These are phyloP conservation scores for Odonthalia washingtoniensis DNA, from an alignment of 31 red algal genomes.

Conservation along the genomic window DNA sequence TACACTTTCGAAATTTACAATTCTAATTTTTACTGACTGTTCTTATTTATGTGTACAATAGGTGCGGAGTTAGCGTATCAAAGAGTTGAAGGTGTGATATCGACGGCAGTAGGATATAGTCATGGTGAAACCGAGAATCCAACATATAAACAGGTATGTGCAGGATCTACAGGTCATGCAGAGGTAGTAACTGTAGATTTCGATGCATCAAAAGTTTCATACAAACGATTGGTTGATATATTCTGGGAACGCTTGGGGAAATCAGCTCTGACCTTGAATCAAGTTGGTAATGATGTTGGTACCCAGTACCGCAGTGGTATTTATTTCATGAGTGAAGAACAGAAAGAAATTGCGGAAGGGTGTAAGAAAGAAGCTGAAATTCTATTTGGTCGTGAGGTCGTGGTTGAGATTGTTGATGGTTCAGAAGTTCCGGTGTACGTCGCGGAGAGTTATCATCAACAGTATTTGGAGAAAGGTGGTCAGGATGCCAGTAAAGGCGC, in stretches of 20 bases:
- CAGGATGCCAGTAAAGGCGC: slow-evolving; percentile 44
- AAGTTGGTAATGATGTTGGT: slow-evolving; percentile 90
- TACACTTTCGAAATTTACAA: no score
- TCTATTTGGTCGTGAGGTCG: slow-evolving; percentile 38
- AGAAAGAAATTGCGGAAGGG: slow-evolving; percentile 59
- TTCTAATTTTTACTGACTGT: no score
- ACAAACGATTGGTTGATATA: slow-evolving; percentile 63
- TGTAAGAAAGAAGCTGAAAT: slow-evolving; percentile 43
- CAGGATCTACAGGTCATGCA: slow-evolving; percentile 84
- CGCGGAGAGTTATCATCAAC: slow-evolving; percentile 84
- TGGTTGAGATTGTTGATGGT: slow-evolving; percentile 49
- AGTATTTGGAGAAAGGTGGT: slow-evolving; percentile 65
- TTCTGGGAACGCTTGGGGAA: slow-evolving; percentile 84
- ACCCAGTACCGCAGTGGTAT: slow-evolving; percentile 93
- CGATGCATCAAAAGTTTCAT: slow-evolving; percentile 75
- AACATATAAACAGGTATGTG: slow-evolving; percentile 88
- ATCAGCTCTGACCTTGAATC: slow-evolving; percentile 74
- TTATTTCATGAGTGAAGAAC: slow-evolving; percentile 65
- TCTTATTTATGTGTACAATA: no score
- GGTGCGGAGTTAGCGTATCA: slow-evolving; percentile 71
- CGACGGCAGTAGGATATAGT: slow-evolving; percentile 82
- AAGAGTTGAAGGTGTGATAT: slow-evolving; percentile 66
- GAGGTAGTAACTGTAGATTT: slow-evolving; percentile 92
- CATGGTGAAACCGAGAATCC: slow-evolving; percentile 74
- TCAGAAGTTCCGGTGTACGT: slow-evolving; percentile 65